Evolutionary conservation across 176 grass and related monocot genomes (phyloP).

Genomic region (Typha latifolia): DNA sequence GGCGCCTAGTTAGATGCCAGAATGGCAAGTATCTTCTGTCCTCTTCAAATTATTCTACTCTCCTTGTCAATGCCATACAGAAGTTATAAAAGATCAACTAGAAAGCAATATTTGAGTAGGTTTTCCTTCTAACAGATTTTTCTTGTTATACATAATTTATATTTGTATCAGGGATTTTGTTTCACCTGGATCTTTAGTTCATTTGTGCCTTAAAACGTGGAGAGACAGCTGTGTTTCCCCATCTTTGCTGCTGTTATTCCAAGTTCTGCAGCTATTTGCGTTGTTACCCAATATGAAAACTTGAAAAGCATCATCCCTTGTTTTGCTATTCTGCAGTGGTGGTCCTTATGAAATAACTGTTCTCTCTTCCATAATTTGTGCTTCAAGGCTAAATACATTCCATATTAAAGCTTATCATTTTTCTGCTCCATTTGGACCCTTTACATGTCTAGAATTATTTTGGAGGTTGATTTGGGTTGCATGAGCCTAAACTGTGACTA

Average conservation of each 20-base stretch:
- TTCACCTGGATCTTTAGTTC: background rate
- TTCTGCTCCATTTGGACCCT: background rate
- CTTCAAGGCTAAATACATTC: background rate
- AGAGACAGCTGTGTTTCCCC: no score
- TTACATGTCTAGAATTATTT: background rate
- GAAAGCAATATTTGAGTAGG: background rate
- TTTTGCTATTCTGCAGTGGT: no score
- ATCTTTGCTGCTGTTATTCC: no score
- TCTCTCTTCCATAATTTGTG: background rate
- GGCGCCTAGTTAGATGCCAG: conserved; percentile 86
- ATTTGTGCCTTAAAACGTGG: no score
- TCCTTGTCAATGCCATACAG: background rate
- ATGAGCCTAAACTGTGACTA: background rate
- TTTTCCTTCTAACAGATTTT: no score
- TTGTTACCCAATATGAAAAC: no score
- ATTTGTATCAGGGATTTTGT: background rate
- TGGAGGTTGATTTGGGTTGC: background rate
- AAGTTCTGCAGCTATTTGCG: no score
- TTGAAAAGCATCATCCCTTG: no score
- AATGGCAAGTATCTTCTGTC: conserved; percentile 57
- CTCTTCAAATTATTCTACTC: conserved; percentile 4
- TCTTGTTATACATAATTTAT: background rate
- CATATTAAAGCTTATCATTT: background rate
- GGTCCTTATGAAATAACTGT: no score
- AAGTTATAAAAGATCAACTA: background rate